Conservation (phyloP, 805 yeast species). For the Cyberlindnera bimundalis region DNA sequence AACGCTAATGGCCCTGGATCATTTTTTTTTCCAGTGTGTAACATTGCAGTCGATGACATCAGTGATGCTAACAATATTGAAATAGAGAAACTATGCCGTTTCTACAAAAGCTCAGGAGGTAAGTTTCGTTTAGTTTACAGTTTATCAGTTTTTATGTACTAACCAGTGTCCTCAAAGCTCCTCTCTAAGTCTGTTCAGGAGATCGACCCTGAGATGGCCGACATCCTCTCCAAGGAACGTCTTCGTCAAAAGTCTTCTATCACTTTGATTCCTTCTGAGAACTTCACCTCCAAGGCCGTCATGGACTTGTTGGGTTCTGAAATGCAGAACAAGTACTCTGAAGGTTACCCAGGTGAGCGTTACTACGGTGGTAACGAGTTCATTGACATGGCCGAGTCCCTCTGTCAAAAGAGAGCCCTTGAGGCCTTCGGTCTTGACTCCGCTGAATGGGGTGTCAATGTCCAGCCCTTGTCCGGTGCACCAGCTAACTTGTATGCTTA, state of each 20-base stretch:
- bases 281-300: slow-evolving; percentile 93
- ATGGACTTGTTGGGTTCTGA: slow-evolving; percentile 96
- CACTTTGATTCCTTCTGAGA: slow-evolving; percentile 93
- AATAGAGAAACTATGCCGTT: slow-evolving; percentile 20
- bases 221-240: slow-evolving; percentile 74
- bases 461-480: slow-evolving; percentile 93
- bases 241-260: slow-evolving; percentile 91
- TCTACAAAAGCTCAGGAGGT: slow-evolving; percentile 20
- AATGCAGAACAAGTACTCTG: slow-evolving; percentile 98
- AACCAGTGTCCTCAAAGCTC: slow-evolving; percentile 4
- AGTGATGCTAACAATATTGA: not conserved
- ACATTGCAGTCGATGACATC: not conserved
- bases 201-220: slow-evolving; percentile 77
- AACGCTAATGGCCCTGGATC: not conserved
- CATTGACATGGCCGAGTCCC: slow-evolving; percentile 87
- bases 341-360: slow-evolving; percentile 98
- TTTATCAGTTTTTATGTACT: not conserved
- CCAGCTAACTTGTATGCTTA: slow-evolving; percentile 98
- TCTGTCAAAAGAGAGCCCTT: slow-evolving; percentile 94
- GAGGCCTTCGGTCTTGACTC: slow-evolving; percentile 79
- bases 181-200: slow-evolving; percentile 34
- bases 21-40: not conserved
- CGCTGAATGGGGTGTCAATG: slow-evolving; percentile 96
- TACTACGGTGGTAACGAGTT: slow-evolving; percentile 98
- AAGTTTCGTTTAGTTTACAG: not conserved